phyloP scores from a whole-genome alignment of 2,329 filamentous ascomycete genomes.

The Aureobasidium sp. region DNA sequence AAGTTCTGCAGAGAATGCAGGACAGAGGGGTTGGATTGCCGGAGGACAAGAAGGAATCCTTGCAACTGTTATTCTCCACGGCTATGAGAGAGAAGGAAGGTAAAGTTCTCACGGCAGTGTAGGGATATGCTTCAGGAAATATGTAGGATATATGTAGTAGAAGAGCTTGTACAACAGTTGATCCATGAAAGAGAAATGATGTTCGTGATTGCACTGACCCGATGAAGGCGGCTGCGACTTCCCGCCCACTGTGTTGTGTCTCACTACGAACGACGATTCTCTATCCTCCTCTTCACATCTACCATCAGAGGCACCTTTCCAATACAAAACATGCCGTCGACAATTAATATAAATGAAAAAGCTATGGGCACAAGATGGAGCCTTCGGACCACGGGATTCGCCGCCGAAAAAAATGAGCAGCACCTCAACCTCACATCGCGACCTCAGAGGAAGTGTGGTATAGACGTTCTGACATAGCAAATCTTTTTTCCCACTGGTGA shows the following conservation, averaged over 20 bases:
- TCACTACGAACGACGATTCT: background rate
- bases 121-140: background rate
- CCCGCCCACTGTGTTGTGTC: background rate
- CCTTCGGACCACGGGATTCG: background rate
- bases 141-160: background rate
- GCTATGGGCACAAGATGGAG: conserved; percentile 1
- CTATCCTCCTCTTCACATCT: background rate
- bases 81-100: background rate
- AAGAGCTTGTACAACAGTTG: background rate
- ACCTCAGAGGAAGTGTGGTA: background rate
- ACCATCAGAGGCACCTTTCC: background rate
- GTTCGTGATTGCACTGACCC: background rate
- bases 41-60: background rate
- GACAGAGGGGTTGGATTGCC: conserved; percentile 16
- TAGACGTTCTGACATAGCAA: background rate
- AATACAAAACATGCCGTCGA: background rate
- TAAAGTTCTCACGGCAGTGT: background rate
- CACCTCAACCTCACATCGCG: background rate
- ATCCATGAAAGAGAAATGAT: background rate
- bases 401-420: background rate
- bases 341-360: background rate
- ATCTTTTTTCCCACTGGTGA: background rate
- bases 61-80: background rate
- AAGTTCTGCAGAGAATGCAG: conserved; percentile 27
- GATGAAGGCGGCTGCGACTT: background rate